Evolutionary conservation across 495 filamentous ascomycete genomes (phyloP).

Genomic region (Neurospora sp.): DNA sequence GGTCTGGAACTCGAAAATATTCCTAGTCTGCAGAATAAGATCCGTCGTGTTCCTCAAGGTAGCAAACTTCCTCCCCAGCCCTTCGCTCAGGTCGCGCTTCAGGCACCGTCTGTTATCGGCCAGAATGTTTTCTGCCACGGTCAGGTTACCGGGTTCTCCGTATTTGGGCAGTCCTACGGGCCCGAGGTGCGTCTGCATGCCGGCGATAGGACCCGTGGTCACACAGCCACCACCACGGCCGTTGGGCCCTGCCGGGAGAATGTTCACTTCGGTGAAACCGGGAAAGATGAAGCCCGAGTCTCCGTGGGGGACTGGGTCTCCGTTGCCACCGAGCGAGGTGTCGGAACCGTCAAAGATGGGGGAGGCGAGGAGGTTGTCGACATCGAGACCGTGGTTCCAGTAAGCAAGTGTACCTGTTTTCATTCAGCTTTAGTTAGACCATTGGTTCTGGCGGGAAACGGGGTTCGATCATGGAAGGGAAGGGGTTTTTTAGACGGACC

Average conservation of each 20-base stretch:
- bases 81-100: slow-evolving; percentile 50
- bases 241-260: slow-evolving; percentile 30
- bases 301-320: slow-evolving; percentile 28
- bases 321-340: slow-evolving; percentile 53
- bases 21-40: slow-evolving; percentile 34
- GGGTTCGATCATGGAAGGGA: not conserved
- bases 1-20: slow-evolving; percentile 44
- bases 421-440: not conserved
- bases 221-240: slow-evolving; percentile 52
- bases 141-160: slow-evolving; percentile 9
- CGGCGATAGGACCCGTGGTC: slow-evolving; percentile 36
- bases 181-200: slow-evolving; percentile 39
- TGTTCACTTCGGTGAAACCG: not conserved
- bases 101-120: slow-evolving; percentile 53
- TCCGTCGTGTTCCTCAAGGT: slow-evolving; percentile 36
- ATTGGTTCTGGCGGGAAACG: not conserved
- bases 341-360: slow-evolving; percentile 52
- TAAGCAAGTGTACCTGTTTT: slow-evolving; percentile 29
- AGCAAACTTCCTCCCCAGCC: slow-evolving; percentile 30
- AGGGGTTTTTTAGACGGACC: slow-evolving; percentile 20
- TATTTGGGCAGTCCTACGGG: slow-evolving; percentile 26
- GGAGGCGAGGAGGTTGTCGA: slow-evolving; percentile 39
- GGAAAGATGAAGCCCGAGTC: slow-evolving; percentile 10
- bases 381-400: slow-evolving; percentile 54
- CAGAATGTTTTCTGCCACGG: not conserved